Evolutionary conservation across 371 early-diverging fungal species (phyloP).

Genomic region (Mortierella sp.): DNA sequence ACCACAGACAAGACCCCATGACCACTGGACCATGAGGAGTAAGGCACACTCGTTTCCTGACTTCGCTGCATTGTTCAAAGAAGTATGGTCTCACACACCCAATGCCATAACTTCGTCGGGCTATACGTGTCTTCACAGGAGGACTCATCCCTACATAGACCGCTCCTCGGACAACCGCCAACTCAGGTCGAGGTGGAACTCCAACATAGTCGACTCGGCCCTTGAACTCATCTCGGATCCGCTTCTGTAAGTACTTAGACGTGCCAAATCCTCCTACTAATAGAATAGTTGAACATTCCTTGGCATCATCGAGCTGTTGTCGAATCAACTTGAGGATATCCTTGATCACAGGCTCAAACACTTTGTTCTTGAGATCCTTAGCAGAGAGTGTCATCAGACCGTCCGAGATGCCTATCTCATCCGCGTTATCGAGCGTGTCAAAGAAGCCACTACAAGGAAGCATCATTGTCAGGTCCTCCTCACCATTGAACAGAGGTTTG

Average conservation of each 20-base stretch:
- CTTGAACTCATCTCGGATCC: conserved; percentile 51
- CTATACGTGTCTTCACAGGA: conserved; percentile 61
- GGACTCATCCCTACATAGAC: conserved; percentile 67
- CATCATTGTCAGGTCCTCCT: too few relatives aligned
- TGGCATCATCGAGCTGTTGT: too few relatives aligned
- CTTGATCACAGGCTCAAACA: too few relatives aligned
- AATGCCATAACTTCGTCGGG: conserved; percentile 69
- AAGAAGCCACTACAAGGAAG: too few relatives aligned
- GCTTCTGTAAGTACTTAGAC: conserved; percentile 53
- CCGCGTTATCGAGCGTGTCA: too few relatives aligned
- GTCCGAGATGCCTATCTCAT: too few relatives aligned
- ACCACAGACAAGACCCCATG: conserved; percentile 61
- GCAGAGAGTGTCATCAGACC: too few relatives aligned
- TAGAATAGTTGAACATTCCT: conserved; percentile 56
- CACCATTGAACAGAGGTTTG: too few relatives aligned
- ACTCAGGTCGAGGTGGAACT: conserved; percentile 25
- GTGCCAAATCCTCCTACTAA: conserved; percentile 64
- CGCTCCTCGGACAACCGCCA: conserved; percentile 51
- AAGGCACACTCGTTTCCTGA: conserved; percentile 42
- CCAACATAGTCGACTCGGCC: conserved; percentile 16
- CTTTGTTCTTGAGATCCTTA: too few relatives aligned
- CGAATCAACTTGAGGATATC: too few relatives aligned
- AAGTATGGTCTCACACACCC: conserved; percentile 60
- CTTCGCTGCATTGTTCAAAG: conserved; percentile 56
- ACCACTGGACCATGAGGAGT: conserved; percentile 47